Evolutionary conservation across 495 filamentous ascomycete genomes (phyloP).

Genomic region (Talaromyces adpressus): DNA sequence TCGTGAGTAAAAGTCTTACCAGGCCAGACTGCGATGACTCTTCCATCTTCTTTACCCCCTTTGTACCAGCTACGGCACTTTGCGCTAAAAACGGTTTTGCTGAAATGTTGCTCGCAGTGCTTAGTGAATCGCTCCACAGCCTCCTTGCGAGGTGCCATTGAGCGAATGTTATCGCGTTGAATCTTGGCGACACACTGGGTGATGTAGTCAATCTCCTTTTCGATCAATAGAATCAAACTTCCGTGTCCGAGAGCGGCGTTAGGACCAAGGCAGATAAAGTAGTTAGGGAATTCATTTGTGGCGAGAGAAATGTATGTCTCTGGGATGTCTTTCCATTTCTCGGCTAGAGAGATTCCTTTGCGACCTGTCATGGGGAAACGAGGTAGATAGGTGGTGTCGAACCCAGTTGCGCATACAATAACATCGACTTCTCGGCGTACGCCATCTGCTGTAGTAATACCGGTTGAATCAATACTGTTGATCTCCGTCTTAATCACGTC

Average conservation of each 20-base stretch:
- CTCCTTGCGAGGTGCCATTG: conserved; percentile 30
- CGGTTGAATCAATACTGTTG: conserved; percentile 32
- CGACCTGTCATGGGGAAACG: conserved; percentile 45
- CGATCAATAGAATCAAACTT: conserved; percentile 36
- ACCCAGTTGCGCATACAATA: conserved; percentile 49
- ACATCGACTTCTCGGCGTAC: conserved; percentile 31
- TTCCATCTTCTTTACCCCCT: conserved; percentile 26
- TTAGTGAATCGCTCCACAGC: conserved; percentile 37
- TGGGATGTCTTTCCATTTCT: conserved; percentile 42
- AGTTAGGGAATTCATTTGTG: conserved; percentile 59
- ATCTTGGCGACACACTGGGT: conserved; percentile 41
- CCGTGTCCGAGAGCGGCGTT: conserved; percentile 43
- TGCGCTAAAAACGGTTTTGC: conserved; percentile 36
- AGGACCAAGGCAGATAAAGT: conserved; percentile 47
- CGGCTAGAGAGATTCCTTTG: conserved; percentile 36
- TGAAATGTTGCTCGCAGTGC: conserved; percentile 42
- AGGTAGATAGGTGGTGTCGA: conserved; percentile 42
- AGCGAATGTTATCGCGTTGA: conserved; percentile 41
- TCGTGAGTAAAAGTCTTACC: conserved; percentile 18
- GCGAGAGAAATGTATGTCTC: conserved; percentile 55
- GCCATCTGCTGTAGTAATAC: conserved; percentile 44
- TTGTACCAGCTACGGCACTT: conserved; percentile 53
- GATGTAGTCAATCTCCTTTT: conserved; percentile 46
- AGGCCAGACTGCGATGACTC: conserved; percentile 35
- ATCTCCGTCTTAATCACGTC: conserved; percentile 35